Evolutionary conservation across 2,329 filamentous ascomycete species (phyloP).

Genomic region (Cercospora sp.): DNA sequence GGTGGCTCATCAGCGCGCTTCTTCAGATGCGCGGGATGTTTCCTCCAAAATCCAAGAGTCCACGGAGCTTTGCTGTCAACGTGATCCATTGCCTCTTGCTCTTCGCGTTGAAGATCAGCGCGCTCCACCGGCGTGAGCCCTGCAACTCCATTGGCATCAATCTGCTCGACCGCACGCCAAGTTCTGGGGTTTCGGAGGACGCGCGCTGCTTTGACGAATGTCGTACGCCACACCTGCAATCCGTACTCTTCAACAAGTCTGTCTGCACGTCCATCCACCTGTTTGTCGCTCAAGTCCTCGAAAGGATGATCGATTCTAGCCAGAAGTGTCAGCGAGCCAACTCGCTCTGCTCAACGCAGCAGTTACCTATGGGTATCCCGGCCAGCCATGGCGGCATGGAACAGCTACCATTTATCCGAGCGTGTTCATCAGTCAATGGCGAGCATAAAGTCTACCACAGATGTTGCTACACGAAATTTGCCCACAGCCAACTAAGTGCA

Average conservation of each 20-base stretch:
- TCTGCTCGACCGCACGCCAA: conserved; percentile 28
- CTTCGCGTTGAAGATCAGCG: conserved; percentile 5
- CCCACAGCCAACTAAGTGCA: background rate
- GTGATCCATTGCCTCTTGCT: background rate
- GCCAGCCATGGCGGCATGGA: background rate
- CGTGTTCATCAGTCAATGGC: background rate
- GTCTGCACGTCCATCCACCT: conserved; percentile 2
- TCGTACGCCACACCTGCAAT: background rate
- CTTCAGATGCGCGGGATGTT: background rate
- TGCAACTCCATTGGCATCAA: conserved; percentile 30
- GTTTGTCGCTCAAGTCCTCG: background rate
- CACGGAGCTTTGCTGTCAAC: conserved; percentile 10
- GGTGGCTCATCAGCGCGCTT: background rate
- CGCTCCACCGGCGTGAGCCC: conserved; percentile 20
- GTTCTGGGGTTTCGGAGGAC: conserved; percentile 33
- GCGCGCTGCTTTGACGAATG: conserved; percentile 24
- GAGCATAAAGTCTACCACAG: background rate
- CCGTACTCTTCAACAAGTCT: background rate
- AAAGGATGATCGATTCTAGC: conserved; percentile 9
- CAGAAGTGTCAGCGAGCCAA: background rate
- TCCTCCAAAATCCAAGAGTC: conserved; percentile 5
- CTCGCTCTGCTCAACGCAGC: background rate
- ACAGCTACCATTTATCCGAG: background rate
- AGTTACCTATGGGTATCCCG: background rate
- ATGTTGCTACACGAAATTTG: background rate